phyloP scores from a whole-genome alignment of 257 asterid species.

The Forsythia suspensa region DNA sequence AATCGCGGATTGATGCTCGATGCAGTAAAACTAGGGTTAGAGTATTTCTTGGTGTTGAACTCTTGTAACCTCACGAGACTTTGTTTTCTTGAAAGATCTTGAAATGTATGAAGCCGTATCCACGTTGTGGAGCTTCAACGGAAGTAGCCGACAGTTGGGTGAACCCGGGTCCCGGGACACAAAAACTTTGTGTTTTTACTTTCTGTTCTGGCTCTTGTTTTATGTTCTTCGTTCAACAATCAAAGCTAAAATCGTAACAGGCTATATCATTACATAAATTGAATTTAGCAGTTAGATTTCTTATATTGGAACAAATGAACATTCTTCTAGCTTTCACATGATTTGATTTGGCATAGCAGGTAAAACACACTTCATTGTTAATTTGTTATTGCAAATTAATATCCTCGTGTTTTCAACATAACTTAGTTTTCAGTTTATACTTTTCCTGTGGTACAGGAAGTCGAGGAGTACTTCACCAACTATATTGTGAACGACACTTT shows the following conservation, averaged over 20 bases:
- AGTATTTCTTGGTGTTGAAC: too few species aligned
- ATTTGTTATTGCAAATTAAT: not conserved
- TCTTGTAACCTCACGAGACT: too few species aligned
- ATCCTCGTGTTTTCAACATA: not conserved
- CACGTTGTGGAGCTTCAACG: too few species aligned
- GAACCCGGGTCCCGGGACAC: too few species aligned
- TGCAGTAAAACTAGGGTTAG: too few species aligned
- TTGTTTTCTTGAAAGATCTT: too few species aligned
- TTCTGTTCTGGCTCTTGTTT: too few species aligned
- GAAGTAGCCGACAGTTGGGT: too few species aligned
- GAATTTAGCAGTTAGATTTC: not conserved
- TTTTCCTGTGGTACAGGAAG: constrained; percentile 51
- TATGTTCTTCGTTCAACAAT: too few species aligned
- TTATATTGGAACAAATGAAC: not conserved
- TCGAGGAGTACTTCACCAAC: constrained; percentile 74
- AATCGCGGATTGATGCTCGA: too few species aligned
- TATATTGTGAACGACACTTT: constrained; percentile 80
- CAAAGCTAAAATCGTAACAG: not conserved
- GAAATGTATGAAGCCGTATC: too few species aligned
- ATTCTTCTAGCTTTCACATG: not conserved
- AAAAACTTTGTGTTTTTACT: too few species aligned
- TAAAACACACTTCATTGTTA: not conserved
- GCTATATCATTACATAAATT: not conserved
- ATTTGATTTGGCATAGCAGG: not conserved
- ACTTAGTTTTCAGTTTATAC: not conserved